Evolutionary conservation across 2,329 filamentous ascomycete genomes (phyloP).

Genomic region (Alternaria sp.): DNA sequence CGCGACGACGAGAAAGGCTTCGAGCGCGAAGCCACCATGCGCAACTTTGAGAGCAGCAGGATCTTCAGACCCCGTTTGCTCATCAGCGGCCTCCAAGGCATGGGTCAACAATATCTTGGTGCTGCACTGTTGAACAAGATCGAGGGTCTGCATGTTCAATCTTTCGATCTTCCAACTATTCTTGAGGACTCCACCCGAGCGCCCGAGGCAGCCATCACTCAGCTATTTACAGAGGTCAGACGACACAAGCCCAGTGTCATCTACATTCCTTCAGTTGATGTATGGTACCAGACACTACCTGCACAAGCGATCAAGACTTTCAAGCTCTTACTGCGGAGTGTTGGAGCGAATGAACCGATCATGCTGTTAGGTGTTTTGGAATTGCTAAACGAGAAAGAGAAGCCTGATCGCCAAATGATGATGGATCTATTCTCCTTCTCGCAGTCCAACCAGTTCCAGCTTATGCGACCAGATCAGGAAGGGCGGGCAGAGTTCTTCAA

Average conservation of each 20-base stretch:
- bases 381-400: conserved; percentile 64
- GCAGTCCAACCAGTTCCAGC: conserved; percentile 75
- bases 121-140: conserved; percentile 88
- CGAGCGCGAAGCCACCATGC: conserved; percentile 76
- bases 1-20: conserved; percentile 85
- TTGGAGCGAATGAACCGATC: conserved; percentile 90
- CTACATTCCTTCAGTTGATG: conserved; percentile 88
- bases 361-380: conserved; percentile 88
- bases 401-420: conserved; percentile 68
- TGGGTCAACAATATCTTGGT: conserved; percentile 92
- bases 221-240: conserved; percentile 90
- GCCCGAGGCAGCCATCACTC: conserved; percentile 86
- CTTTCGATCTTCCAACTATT: conserved; percentile 88
- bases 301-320: conserved; percentile 79
- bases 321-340: conserved; percentile 77
- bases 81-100: conserved; percentile 81
- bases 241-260: conserved; percentile 96
- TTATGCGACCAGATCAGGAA: conserved; percentile 72
- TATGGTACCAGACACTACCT: conserved; percentile 79
- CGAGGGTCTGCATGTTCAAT: conserved; percentile 92
- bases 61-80: conserved; percentile 89
- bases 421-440: conserved; percentile 87
- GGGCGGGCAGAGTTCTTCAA: conserved; percentile 82
- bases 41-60: conserved; percentile 80
- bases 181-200: conserved; percentile 83